These are phyloP conservation scores for Ganoderma sinense DNA, from an alignment of 1,284 basidiomycete species.

Conservation along the genomic window DNA sequence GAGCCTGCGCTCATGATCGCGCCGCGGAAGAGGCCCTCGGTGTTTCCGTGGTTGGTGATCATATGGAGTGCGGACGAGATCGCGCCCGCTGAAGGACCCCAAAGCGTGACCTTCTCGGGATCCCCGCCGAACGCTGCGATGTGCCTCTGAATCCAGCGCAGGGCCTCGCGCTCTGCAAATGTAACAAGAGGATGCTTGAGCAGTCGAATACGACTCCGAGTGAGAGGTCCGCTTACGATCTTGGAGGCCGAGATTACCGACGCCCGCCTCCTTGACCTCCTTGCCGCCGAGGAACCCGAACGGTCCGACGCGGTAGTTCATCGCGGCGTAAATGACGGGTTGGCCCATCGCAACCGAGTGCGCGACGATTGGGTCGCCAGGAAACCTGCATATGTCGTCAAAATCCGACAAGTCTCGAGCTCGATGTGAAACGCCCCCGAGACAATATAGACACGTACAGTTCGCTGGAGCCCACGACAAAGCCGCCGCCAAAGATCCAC, in stretches of 20 bases:
- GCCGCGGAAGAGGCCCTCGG: constrained; percentile 44
- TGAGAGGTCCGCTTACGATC: background rate
- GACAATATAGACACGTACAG: background rate
- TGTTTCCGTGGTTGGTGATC: constrained; percentile 41
- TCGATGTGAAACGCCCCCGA: background rate
- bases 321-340: constrained; percentile 4
- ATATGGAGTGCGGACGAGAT: constrained; percentile 44
- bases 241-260: constrained; percentile 6
- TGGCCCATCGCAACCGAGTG: constrained; percentile 3
- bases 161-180: background rate
- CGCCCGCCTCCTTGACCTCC: constrained; percentile 53
- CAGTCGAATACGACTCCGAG: background rate
- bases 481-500: constrained; percentile 6
- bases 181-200: background rate
- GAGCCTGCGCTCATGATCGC: constrained; percentile 48
- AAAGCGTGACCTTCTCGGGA: constrained; percentile 18
- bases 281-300: constrained; percentile 56
- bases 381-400: background rate
- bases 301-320: constrained; percentile 2
- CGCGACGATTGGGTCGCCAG: background rate
- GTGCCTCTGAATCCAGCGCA: background rate
- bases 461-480: background rate
- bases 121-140: background rate
- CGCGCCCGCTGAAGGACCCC: constrained; percentile 52
- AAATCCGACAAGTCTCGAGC: background rate